Base-by-base conservation (phyloP, 2,329 filamentous ascomycete genomes). In the Pseudogymnoascus sp. region DNA sequence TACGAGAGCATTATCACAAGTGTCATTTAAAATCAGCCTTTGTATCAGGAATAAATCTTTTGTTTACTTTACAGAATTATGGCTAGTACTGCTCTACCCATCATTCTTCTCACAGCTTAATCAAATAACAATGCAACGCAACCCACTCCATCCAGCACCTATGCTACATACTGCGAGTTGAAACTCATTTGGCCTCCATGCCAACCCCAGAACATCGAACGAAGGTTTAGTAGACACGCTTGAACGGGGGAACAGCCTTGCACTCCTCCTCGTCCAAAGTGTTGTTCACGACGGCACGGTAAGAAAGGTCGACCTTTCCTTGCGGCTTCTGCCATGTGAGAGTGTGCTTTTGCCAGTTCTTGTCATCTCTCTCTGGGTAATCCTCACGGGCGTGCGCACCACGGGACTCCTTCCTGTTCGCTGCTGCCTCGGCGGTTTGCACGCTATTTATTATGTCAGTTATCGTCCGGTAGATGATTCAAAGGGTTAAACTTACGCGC, bases 301-400 rank as follows among this genome's bases (percentile, higher is more conserved):
- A 97, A 66, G 85, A 81, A 66, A 97, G 81, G 65, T 97, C 89
- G 62, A 94, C 86, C 79, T 91, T 85, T 74, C 89, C 89, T 72
- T 97, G 93, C 35, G 92, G 90, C 88, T 91, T 95, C 84, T 99
- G 94, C 89, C 89, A 99, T 68, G 88, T 91, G 65, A 99, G 84
- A 51, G 91, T 96, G 84, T 99, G 94, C 88, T 97, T 97, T 93
- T 97, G 97, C 93, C 93, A 97, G 77, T 95, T 89, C 77, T 87
- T 83, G 74, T 99, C 94, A 74, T 97, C 91, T 81, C 94, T 89
- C 15, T 97, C 92, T 63, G 93, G 93, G 84, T 77, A 97, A 75
- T 99, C 94, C 81, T 99, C 94, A 69, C 94, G 90, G 68, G 94
- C 94, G 78, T 99, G 94, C 25, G 94, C 94, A 75, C 94, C 94